A percentile compares a stretch with the other conserved stretches of the same genome.
Conservation (phyloP, 108 stramenopile species). For the Nitzschia sp. region DNA sequence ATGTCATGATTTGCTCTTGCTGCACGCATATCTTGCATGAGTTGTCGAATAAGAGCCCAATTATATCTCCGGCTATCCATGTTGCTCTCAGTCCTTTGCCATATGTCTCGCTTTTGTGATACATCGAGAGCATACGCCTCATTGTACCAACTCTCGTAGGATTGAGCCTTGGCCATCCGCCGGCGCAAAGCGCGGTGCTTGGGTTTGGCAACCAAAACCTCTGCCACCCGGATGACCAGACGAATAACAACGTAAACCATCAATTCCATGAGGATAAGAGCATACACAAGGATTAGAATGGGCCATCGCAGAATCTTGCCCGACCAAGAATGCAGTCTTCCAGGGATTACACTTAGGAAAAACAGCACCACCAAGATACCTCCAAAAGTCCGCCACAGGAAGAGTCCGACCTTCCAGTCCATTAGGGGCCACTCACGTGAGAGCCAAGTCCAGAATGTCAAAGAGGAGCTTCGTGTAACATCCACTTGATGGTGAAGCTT, state of each 20-base stretch:
- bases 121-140: slow-evolving; percentile 64
- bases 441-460: slow-evolving; percentile 42
- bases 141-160: slow-evolving; percentile 76
- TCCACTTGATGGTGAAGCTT: slow-evolving; percentile 7
- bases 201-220: slow-evolving; percentile 63
- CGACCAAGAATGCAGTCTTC: slow-evolving; percentile 62
- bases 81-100: slow-evolving; percentile 40
- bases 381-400: slow-evolving; percentile 68
- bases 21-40: slow-evolving; percentile 59
- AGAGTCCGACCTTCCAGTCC: slow-evolving; percentile 71
- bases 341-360: slow-evolving; percentile 65
- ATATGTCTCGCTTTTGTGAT: slow-evolving; percentile 69
- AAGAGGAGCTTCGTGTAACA: not conserved
- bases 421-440: slow-evolving; percentile 55
- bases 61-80: slow-evolving; percentile 64
- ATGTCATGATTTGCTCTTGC: slow-evolving; percentile 57
- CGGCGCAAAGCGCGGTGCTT: slow-evolving; percentile 66
- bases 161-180: slow-evolving; percentile 50
- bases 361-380: slow-evolving; percentile 53
- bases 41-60: slow-evolving; percentile 75
- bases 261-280: slow-evolving; percentile 69
- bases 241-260: slow-evolving; percentile 69
- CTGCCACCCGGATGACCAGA: slow-evolving; percentile 58
- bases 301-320: slow-evolving; percentile 80
- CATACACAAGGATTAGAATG: slow-evolving; percentile 66